Evolutionary conservation across 164 flowering plant species (phyloP).

Genomic region (Aristolochia fimbriata): DNA sequence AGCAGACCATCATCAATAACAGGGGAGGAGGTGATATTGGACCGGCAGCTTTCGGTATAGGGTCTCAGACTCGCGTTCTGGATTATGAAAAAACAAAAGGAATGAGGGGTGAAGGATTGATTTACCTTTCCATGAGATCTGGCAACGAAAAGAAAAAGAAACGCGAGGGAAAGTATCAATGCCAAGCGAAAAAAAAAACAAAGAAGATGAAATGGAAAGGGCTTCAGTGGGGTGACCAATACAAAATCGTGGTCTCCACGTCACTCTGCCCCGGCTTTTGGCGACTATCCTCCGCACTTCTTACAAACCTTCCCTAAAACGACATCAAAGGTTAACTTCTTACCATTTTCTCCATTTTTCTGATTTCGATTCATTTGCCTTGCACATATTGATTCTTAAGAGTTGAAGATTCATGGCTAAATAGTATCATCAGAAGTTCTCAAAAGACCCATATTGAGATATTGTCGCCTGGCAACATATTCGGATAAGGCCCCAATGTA

Average conservation of each 20-base stretch:
- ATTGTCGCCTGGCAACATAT: too few relatives aligned
- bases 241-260: conserved; percentile 2
- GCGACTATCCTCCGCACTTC: conserved; percentile 4
- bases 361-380: not conserved
- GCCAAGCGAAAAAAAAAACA: not conserved
- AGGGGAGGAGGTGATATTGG: not conserved
- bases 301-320: not conserved
- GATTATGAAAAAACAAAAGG: not conserved
- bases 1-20: not conserved
- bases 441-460: not conserved
- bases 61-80: too few relatives aligned
- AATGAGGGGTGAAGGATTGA: not conserved
- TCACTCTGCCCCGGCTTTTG: conserved; percentile 4
- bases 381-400: not conserved
- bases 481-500: too few relatives aligned
- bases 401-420: not conserved
- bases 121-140: not conserved
- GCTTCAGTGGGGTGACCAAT: conserved; percentile 3
- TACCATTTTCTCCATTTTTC: conserved; percentile 1
- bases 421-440: not conserved
- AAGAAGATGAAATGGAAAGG: not conserved
- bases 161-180: not conserved
- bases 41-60: too few relatives aligned
- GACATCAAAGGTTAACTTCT: not conserved
- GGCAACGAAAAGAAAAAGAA: not conserved